These are phyloP conservation scores for Capronia americana DNA, from an alignment of 2,329 filamentous ascomycete species.

Conservation along the genomic window DNA sequence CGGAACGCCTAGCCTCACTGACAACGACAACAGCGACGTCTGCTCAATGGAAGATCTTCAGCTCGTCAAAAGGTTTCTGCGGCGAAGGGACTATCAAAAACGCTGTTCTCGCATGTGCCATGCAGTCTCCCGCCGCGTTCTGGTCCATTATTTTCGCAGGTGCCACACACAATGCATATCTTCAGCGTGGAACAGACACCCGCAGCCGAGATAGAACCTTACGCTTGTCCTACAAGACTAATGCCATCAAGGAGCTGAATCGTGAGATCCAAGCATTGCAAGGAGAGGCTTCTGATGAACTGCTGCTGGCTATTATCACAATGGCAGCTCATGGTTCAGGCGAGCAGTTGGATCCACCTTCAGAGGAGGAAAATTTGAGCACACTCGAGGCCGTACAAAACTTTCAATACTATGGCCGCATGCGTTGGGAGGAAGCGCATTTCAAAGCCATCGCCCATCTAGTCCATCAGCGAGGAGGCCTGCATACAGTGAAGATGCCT, in stretches of 20 bases:
- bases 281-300: conserved; percentile 17
- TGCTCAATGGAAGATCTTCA: conserved; percentile 30
- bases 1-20: conserved; percentile 4
- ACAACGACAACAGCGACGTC: conserved; percentile 8
- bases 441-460: conserved; percentile 22
- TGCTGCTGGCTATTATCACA: conserved; percentile 27
- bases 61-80: conserved; percentile 8
- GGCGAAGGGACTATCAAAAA: conserved; percentile 22
- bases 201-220: conserved; percentile 11
- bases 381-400: conserved; percentile 21
- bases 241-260: conserved; percentile 23
- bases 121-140: conserved; percentile 21
- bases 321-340: conserved; percentile 24
- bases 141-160: conserved; percentile 28
- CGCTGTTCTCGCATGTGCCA: conserved; percentile 25
- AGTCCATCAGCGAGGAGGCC: conserved; percentile 26
- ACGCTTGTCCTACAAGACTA: conserved; percentile 23
- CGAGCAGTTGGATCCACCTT: conserved; percentile 22
- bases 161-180: conserved; percentile 27
- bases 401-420: conserved; percentile 26
- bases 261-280: conserved; percentile 18
- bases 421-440: conserved; percentile 26
- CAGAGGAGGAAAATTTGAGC: conserved; percentile 11
- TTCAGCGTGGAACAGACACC: conserved; percentile 12
- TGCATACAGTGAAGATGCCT: conserved; percentile 23